A percentile compares a stretch with the other conserved stretches of the same genome.
Conservation (phyloP, 768 basidiomycete species). For the Lenzites betulinus region DNA sequence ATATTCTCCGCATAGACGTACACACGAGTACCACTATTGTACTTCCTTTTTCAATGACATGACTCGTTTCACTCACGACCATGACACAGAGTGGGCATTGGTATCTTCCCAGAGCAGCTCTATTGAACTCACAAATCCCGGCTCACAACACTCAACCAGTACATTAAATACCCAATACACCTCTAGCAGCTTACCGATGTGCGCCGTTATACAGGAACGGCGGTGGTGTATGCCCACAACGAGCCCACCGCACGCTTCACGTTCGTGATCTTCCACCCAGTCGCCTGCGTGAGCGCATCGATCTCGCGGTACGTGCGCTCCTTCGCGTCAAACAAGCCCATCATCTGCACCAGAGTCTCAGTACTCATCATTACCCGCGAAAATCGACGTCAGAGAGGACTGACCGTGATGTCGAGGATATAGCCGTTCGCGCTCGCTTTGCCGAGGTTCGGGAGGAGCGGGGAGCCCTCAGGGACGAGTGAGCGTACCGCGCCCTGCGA, state of each 20-base stretch:
- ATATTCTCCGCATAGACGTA: no score
- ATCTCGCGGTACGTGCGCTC: conserved; percentile 67
- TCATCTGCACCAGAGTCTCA: conserved; percentile 48
- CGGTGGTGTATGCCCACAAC: conserved; percentile 19
- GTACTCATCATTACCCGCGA: not conserved
- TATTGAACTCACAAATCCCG: no score
- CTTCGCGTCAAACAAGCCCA: conserved; percentile 61
- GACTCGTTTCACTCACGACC: no score
- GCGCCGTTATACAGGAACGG: conserved; percentile 1
- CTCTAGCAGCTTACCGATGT: no score
- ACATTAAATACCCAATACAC: no score
- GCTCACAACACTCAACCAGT: no score
- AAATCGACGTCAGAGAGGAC: not conserved
- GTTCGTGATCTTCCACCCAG: conserved; percentile 63
- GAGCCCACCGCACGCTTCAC: conserved; percentile 43
- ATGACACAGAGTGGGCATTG: no score
- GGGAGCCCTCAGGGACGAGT: conserved; percentile 7
- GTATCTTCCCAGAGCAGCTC: no score
- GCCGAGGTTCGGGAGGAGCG: conserved; percentile 20
- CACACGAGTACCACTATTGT: no score
- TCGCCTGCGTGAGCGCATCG: conserved; percentile 50
- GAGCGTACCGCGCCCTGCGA: conserved; percentile 2
- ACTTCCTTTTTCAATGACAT: no score
- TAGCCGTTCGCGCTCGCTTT: conserved; percentile 43
- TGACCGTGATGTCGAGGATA: conserved; percentile 19